Evolutionary conservation across 2,329 filamentous ascomycete species (phyloP), one percentile per base, ranked within the genome.

Genomic region (Periconia sp.): DNA sequence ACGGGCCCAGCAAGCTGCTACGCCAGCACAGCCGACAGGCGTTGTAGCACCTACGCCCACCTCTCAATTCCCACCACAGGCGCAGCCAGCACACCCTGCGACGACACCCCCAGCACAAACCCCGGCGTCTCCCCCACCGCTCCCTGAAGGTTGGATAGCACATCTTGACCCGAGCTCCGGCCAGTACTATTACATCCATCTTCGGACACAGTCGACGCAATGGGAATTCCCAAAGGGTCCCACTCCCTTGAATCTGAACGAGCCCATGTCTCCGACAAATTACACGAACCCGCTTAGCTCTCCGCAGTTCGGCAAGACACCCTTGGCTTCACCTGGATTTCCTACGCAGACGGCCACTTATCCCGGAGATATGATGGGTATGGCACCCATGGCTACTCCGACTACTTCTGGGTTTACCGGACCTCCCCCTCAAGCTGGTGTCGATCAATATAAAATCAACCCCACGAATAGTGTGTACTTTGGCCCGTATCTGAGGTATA

Each of bases 161-260:
- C 94, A 97, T 68, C 79, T 97, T 4, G 94, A 99, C 66, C 88
- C 90, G 55, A 96, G 88, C 65, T 97, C 92, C 2, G 94, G 94
- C 1, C 92, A 97, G 65, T 99, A 97, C 71, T 99, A 99, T 70
- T 99, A 99, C 64, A 99, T 99, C 46, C 94, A 99, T 68, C 79
- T 99, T 21, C 88, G 92, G 1, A 92, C 89, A 0, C 94, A 97
- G 66, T 90, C 92, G 3, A 99, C 94, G 1, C 94, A 99, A 66
- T 99, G 94, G 94, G 94, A 99, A 63, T 97, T 97, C 56, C 94
- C 94, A 19, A 97, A 96, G 72, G 92, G 92, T 0, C 92, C 92
- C 0, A 96, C 90, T 17, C 92, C 92, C 1, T 78, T 96, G 40
- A 88, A 89, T 50, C 82, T 95, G 52, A 91, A 95, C 46, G 81